Base-by-base conservation (phyloP, 2,329 filamentous ascomycete genomes). In the Hysterium pulicare region DNA sequence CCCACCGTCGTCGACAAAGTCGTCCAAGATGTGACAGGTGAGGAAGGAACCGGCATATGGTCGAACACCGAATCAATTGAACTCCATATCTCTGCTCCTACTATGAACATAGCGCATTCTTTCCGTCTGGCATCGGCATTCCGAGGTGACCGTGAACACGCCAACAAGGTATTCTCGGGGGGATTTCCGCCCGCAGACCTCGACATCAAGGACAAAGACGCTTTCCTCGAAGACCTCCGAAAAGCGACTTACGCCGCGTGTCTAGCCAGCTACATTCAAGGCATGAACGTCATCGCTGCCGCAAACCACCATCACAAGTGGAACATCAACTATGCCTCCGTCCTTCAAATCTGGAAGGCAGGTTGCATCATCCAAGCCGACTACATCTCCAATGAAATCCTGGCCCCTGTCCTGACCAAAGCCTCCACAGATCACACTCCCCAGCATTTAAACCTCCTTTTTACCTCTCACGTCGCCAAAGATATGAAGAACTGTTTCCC, bases 361-460 rank as follows among this genome's bases (percentile, higher is more conserved):
- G 83, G 84, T 6, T 87, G 83, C 62, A 87, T 87, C 61, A 87
- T 87, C 56, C 78, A 83, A 54, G 76, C 79, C 1, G 82, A 86
- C 49, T 73, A 79, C 50, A 82, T 87, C 46, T 75, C 76, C 3
- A 53, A 61, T 37, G 75, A 82, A 38, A 61, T 87, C 22, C 70
- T 87, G 2, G 68, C 72, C 5, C 61, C 65, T 0, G 67, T 77
- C 36, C 75, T 70, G 21, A 54, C 55, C 5, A n/a, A n/a, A n/a
- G n/a, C n/a, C n/a, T 53, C 59, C n/a, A 47, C 49, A 1, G 61
- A 69, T 10, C 58, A 65, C 37, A 62, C 21, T 63, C 63, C 28
- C 68, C 73, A 16, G 6, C 17, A 21, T 37, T 2, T 39, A 49
- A 71, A 79, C 42, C 64, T 79, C 5, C 65, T 73, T 3, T 67